These are phyloP conservation scores for Trebouxia sp. DNA, from an alignment of 139 green algal species.

Conservation along the genomic window DNA sequence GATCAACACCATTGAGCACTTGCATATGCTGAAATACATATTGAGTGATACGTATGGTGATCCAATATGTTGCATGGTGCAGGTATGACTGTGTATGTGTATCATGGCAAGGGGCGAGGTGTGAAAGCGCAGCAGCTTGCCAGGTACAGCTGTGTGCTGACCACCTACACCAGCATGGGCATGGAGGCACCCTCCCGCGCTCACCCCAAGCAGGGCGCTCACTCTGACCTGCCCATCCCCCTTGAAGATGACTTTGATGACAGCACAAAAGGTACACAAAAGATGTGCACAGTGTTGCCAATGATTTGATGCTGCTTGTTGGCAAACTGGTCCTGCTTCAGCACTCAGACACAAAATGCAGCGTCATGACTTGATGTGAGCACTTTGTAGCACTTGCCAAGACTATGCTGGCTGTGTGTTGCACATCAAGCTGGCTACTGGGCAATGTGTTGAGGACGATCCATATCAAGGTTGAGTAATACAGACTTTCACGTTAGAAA, in stretches of 20 bases:
- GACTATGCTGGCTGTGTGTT: no score
- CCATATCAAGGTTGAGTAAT: no score
- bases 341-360: no score
- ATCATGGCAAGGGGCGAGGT: slow-evolving; percentile 75
- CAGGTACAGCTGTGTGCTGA: slow-evolving; percentile 80
- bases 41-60: neutral
- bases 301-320: no score
- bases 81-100: slow-evolving; percentile 63
- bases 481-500: no score
- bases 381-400: no score
- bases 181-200: slow-evolving; percentile 32
- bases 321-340: neutral
- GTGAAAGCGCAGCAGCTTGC: slow-evolving; percentile 44
- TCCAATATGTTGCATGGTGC: neutral
- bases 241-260: neutral
- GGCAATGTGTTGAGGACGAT: no score
- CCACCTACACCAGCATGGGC: slow-evolving; percentile 85
- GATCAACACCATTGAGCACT: no score
- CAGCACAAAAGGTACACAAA: no score
- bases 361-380: no score
- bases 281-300: no score
- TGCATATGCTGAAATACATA: neutral
- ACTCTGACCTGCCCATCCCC: neutral
- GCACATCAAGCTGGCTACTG: no score
- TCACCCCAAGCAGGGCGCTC: neutral